These are phyloP conservation scores for Fusarium torreyae DNA, from an alignment of 2,329 filamentous ascomycete species.

Conservation along the genomic window DNA sequence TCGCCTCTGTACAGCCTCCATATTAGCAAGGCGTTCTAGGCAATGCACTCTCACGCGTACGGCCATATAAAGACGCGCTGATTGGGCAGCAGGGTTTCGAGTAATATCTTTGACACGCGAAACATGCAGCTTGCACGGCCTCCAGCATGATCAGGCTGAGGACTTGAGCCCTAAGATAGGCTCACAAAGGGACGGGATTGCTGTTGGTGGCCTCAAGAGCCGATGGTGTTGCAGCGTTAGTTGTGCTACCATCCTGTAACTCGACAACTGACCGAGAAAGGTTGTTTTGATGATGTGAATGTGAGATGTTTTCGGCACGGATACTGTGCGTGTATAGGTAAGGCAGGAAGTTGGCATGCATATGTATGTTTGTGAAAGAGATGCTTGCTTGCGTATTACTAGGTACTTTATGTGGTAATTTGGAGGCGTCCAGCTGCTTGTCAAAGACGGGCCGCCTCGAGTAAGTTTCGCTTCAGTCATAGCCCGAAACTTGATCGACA, in stretches of 20 bases:
- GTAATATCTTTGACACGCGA: slow-evolving; percentile 36
- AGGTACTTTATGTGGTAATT: background rate
- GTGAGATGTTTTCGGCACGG: background rate
- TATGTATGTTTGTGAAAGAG: slow-evolving; percentile 12
- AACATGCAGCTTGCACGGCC: slow-evolving; percentile 34
- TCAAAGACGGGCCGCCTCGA: background rate
- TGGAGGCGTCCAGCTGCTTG: slow-evolving; percentile 12
- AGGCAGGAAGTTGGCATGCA: slow-evolving; percentile 3
- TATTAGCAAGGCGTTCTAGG: slow-evolving; percentile 32
- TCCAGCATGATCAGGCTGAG: slow-evolving; percentile 29
- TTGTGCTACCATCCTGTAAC: slow-evolving; percentile 26
- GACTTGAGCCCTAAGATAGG: slow-evolving; percentile 12
- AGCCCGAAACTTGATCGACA: background rate
- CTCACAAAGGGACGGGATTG: slow-evolving; percentile 4
- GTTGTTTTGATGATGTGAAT: background rate
- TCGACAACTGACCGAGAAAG: slow-evolving; percentile 12
- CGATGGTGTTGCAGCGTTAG: slow-evolving; percentile 22
- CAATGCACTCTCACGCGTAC: slow-evolving; percentile 25
- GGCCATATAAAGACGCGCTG: slow-evolving; percentile 4
- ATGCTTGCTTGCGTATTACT: too few species aligned
- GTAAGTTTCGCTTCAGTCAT: slow-evolving; percentile 3
- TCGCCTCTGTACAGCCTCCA: slow-evolving; percentile 2
- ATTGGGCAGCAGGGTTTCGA: slow-evolving; percentile 17
- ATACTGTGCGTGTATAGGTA: slow-evolving; percentile 2
- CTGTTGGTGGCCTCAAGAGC: slow-evolving; percentile 39